Conservation (phyloP, 106 monocot species). For the Amphibolis antarctica region DNA sequence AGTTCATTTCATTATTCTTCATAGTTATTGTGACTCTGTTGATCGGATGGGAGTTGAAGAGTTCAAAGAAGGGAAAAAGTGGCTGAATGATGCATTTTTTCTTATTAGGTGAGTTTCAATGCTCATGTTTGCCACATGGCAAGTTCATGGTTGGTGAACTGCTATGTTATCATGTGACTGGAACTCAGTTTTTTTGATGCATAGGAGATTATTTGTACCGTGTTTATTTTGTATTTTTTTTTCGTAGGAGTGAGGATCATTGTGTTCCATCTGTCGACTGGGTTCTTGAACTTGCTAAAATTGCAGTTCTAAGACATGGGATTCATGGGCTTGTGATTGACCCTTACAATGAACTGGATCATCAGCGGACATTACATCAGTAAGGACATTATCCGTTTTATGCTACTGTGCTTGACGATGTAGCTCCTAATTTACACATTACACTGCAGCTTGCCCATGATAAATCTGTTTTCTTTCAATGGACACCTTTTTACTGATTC, state of each 20-base stretch:
- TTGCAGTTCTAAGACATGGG: slow-evolving; percentile 81
- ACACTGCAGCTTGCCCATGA: no score
- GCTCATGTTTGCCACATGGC: background rate
- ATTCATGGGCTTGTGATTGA: slow-evolving; percentile 92
- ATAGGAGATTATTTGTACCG: background rate
- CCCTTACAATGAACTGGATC: slow-evolving; percentile 97
- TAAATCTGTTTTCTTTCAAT: no score
- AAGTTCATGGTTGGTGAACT: no score
- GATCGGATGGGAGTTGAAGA: slow-evolving; percentile 59
- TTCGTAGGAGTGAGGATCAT: slow-evolving; percentile 70
- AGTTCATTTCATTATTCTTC: slow-evolving; percentile 1
- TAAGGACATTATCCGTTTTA: slow-evolving; percentile 13
- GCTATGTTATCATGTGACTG: no score
- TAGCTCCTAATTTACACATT: no score
- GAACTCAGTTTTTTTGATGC: no score
- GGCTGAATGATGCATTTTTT: slow-evolving; percentile 71
- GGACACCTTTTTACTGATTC: no score
- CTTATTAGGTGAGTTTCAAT: slow-evolving; percentile 51
- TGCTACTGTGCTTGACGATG: background rate
- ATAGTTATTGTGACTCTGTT: slow-evolving; percentile 45
- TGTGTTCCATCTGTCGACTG: slow-evolving; percentile 66
- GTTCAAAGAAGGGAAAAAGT: slow-evolving; percentile 64
- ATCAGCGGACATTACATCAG: slow-evolving; percentile 64
- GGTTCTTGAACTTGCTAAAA: slow-evolving; percentile 78
- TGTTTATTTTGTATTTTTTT: background rate